Conservation (phyloP, 2,329 filamentous ascomycete species). For the Botrytis cinerea region DNA sequence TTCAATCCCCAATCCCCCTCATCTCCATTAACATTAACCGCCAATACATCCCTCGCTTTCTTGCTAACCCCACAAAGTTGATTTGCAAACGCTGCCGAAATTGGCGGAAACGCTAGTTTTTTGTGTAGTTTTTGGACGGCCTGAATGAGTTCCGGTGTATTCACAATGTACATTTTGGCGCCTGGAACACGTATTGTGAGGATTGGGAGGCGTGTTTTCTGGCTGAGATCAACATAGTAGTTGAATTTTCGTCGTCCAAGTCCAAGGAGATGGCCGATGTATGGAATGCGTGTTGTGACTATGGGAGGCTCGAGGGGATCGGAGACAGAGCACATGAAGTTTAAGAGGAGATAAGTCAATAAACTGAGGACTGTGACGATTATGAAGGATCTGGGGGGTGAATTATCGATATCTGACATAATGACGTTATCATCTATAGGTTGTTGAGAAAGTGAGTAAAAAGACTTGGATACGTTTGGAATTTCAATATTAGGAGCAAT, state of each 20-base stretch:
- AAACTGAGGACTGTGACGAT: not conserved
- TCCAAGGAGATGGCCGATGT: conserved; percentile 24
- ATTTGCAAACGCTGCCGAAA: conserved; percentile 36
- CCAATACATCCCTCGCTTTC: conserved; percentile 40
- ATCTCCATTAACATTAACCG: conserved; percentile 43
- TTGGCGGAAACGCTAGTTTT: conserved; percentile 44
- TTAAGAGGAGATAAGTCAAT: not conserved
- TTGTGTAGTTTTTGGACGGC: conserved; percentile 45
- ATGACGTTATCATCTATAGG: not conserved
- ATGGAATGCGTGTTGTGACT: conserved; percentile 19
- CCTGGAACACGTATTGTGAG: conserved; percentile 47
- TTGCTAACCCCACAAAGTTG: conserved; percentile 32
- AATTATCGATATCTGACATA: not conserved
- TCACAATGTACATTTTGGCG: conserved; percentile 47
- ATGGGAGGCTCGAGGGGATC: not conserved
- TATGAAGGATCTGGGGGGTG: too few relatives aligned
- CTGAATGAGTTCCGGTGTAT: conserved; percentile 44
- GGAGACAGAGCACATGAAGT: not conserved
- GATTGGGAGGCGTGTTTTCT: conserved; percentile 39
- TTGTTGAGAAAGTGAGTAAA: not conserved
- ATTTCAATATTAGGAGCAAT: not conserved
- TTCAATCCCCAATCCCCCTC: conserved; percentile 31
- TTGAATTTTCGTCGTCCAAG: conserved; percentile 21
- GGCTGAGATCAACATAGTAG: conserved; percentile 26
- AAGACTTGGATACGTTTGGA: not conserved